Evolutionary conservation across 106 monocot species (phyloP), one percentile per base, ranked within the genome.

Genomic region (Xerophyta viscosa): DNA sequence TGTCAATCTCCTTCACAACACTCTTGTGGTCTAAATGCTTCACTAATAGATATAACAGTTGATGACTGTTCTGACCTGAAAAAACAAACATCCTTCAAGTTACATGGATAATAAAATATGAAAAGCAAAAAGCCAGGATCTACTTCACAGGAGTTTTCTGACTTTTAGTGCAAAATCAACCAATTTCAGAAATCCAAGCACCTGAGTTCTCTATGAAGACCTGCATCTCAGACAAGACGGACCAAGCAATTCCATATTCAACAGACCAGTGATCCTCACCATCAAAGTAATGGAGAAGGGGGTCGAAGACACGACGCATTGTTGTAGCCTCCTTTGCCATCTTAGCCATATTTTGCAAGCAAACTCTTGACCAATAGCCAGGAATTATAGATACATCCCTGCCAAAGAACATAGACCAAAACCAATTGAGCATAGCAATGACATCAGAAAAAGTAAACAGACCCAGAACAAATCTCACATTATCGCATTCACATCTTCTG

Each of bases 1-100:
- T 19, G 5, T 56, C 50, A n/a, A 73, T 65, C 25, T 71, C 64
- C 66, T 77, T 98, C 37, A 68, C 53, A 29, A 98, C 66, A 82
- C 73, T 90, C 54, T 82, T 89, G 71, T 98, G 81, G 54, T 98
- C 96, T 31, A 98, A 65, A 54, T 98, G 96, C 39, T 86, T 98
- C 46, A 98, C 53, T 24, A 83, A 56, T 20, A 76, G 50, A 48
- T 85, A 89, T 57, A 98, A 23, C 37, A 96, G 36, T 52, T 82
- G 52, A 66, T 86, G 82, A 21, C 61, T 72, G 64, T 71, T 82
- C 58, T 90, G 67, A 39, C 82, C 96, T 98, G 89, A 57, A 58
- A 43, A 71, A 43, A 13, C n/a, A 5, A 52, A 49, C 41, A 60
- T 31, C 6, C 28, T 33, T 23, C 22, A 29, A 0, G 25, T 54